Base-by-base conservation (phyloP, 2,329 filamentous ascomycete species). In the Daldinia eschscholtzii region DNA sequence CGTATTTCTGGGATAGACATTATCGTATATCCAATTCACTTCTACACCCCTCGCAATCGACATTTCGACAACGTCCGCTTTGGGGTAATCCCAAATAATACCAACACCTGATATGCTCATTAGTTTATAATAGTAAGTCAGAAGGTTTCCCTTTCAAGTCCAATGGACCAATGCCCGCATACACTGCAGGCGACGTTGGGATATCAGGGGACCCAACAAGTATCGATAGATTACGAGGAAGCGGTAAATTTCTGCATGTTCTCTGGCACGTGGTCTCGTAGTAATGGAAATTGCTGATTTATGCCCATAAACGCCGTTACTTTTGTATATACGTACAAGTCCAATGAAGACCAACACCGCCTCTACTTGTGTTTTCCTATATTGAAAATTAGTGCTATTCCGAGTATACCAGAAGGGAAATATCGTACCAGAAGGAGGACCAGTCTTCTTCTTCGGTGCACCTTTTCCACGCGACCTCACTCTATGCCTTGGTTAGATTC, bases 391-490 rank as follows among this genome's bases (percentile, higher is more conserved):
- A 72, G 64, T 39, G 62, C 28, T 1, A 52, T 39, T 60, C 44
- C 15, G 13, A 52, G 35, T 6, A 30, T 42, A n/a, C 66, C 12
- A 30, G 48, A 41, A 18, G 15, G 61, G 28, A 67, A 55, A 37
- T 18, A 50, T 2, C 64, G 26, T 76, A 77, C 75, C 67, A 67
- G 57, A 18, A 39, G 70, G 57, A 4, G 74, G 46, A 6, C 85
- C 89, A 78, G 85, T 90, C 86, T 96, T 97, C 88, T 97, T 98
- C 88, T 97, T 88, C 6, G 95, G 94, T 50, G 91, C 88, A 62
- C 91, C 91, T 85, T 98, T 98, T 73, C 94, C 94, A 83, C 94
- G 90, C 33, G 87, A 81, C 80, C 93, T 94, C 75, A 91, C 82
- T 75, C 91, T 93, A 76, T 71, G 68, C 46, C 70, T 57, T 39